These are phyloP conservation scores for Suillus fuscotomentosus DNA, from an alignment of 768 basidiomycete species.

Conservation along the genomic window DNA sequence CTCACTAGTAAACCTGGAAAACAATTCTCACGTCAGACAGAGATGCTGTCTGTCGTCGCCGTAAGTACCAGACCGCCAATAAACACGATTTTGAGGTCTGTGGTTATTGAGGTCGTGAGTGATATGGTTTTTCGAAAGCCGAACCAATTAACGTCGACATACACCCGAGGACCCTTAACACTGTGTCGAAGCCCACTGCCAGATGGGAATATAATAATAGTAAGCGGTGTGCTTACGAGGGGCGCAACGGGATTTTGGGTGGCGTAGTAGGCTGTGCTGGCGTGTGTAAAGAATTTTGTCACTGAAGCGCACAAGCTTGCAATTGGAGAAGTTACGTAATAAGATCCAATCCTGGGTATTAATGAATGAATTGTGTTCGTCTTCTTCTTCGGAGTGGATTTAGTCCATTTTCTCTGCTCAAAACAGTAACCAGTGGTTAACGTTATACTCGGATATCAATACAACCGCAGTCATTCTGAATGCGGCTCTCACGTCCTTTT, in stretches of 20 bases:
- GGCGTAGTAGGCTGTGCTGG: not conserved
- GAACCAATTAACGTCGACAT: no score
- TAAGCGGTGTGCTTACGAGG: no score
- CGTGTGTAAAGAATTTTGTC: not conserved
- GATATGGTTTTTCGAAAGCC: not conserved
- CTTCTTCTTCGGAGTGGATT: not conserved
- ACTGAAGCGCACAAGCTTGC: no score
- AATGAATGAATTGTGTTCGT: no score
- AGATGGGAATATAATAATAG: no score
- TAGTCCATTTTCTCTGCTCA: not conserved
- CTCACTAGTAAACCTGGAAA: no score
- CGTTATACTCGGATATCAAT: not conserved
- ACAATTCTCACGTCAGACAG: not conserved
- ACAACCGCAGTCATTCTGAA: constrained; percentile 3
- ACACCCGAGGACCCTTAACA: no score
- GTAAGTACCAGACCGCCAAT: no score
- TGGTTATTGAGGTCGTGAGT: not conserved
- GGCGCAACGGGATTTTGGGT: not conserved
- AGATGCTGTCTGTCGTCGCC: not conserved
- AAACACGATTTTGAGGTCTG: not conserved
- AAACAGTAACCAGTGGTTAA: constrained; percentile 6
- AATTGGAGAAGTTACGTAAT: no score
- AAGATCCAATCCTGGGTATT: no score
- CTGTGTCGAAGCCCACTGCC: no score
- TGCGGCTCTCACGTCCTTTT: constrained; percentile 22